Percentiles rank a stretch among this genome's conserved stretches.
phyloP scores from a whole-genome alignment of 148 eudicot genomes.

The Arctostaphylos glauca region DNA sequence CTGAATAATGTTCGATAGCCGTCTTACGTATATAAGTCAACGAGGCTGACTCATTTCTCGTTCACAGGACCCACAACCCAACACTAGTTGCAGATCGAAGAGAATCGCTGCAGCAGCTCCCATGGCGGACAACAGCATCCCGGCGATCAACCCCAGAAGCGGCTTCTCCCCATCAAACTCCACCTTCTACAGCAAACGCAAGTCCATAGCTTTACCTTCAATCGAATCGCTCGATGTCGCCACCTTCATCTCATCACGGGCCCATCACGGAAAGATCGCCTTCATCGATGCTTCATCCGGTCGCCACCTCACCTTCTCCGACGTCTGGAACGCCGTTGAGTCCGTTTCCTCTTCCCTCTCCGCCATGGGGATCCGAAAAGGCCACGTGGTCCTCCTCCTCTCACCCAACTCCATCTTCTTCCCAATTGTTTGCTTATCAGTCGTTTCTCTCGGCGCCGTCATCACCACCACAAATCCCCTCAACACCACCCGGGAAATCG shows the following conservation, averaged over 20 bases:
- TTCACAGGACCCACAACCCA: too few relatives aligned
- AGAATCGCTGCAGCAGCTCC: not conserved
- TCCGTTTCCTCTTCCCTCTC: conserved; percentile 57
- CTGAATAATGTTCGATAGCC: too few relatives aligned
- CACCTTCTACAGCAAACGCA: conserved; percentile 76
- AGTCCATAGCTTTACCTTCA: conserved; percentile 55
- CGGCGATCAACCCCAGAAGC: conserved; percentile 30
- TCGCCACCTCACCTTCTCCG: conserved; percentile 45
- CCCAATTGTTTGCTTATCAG: conserved; percentile 79
- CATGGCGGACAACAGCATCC: conserved; percentile 27
- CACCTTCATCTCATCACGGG: conserved; percentile 81
- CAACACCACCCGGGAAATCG: conserved; percentile 59
- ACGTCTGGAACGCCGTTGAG: conserved; percentile 63
- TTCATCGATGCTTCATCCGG: conserved; percentile 82
- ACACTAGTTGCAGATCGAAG: not conserved
- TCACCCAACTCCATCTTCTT: conserved; percentile 84
- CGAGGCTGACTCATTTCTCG: too few relatives aligned
- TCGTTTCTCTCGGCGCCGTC: conserved; percentile 79
- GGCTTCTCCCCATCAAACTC: conserved; percentile 53
- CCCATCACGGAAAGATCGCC: conserved; percentile 58
- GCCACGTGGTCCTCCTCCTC: conserved; percentile 73
- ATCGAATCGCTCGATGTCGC: conserved; percentile 52
- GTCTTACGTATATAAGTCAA: too few relatives aligned
- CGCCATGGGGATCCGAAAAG: conserved; percentile 54
- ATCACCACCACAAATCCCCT: conserved; percentile 89